Evolutionary conservation across 2,329 filamentous ascomycete genomes (phyloP), one percentile per base, ranked within the genome.

Genomic region (Thermochaetoides dissita): DNA sequence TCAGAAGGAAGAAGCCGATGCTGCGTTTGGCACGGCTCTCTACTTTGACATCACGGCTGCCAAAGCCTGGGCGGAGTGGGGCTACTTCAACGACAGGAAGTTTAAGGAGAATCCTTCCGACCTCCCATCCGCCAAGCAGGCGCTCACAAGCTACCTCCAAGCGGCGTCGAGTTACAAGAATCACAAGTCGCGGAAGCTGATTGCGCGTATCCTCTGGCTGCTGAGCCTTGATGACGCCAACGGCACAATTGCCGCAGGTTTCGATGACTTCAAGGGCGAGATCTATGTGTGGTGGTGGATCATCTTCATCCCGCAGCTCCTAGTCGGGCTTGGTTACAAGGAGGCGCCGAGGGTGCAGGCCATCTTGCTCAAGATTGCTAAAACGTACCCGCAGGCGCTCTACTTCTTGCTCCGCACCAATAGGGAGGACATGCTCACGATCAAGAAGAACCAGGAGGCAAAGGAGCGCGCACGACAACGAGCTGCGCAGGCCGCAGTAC

Each of bases 281-380:
- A 94, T 87, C 2, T 87, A 88, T 0, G 86, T 94, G 9, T 99
- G 91, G 91, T 98, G 96, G 64, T 99, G 91, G 91, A 95, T 96
- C 52, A 96, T 89, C 0, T 98, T 94, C 59, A 96, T 99, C 49
- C 91, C 91, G 11, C 91, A 99, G 61, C 72, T 99, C 35, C 75
- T 99, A 30, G 89, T 86, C 36, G 91, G 89, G 40, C 71, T 98
- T 39, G 85, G 84, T 2, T 81, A 95, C 56, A 88, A 89, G 53
- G 93, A 99, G 62, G 89, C 87, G 9, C 78, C 79, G 5, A 81
- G 93, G 38, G 84, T 89, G 36, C 83, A 91, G 58, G 76, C 77
- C 39, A 85, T 99, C 39, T 72, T 99, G 11, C 74, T 86, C 24
- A 94, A 91, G 67, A 86, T 99, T 56, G 91, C 91, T 40, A 95